Conservation (phyloP, 176 grass and related monocot genomes). For the Miscanthus lutarioriparius region DNA sequence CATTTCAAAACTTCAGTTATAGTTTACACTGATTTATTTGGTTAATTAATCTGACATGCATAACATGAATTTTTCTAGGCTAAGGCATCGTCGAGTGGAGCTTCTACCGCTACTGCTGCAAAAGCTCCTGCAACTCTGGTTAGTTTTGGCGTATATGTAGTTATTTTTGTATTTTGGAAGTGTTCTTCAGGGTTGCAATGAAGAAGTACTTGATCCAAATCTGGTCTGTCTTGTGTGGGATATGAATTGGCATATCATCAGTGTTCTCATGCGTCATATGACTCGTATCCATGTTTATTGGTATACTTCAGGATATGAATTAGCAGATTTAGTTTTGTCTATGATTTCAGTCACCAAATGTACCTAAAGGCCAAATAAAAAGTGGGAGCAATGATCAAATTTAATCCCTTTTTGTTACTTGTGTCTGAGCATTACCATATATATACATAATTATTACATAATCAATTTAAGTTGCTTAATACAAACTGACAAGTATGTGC, state of each 20-base stretch:
- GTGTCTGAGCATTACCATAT: not conserved
- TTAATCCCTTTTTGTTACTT: not conserved
- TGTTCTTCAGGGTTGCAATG: not conserved
- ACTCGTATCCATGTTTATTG: not conserved
- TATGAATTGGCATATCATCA: not conserved
- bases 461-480: not conserved
- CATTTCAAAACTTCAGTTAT: not conserved
- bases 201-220: not conserved
- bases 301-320: not conserved
- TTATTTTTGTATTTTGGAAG: slow-evolving; percentile 14
- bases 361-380: not conserved
- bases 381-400: not conserved
- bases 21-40: not conserved
- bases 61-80: slow-evolving; percentile 41
- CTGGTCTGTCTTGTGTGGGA: not conserved
- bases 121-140: slow-evolving; percentile 55
- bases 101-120: slow-evolving; percentile 51
- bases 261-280: not conserved
- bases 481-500: not conserved
- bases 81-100: slow-evolving; percentile 69
- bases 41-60: slow-evolving; percentile 6
- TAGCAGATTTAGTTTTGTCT: not conserved
- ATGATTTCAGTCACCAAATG: not conserved
- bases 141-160: not conserved
- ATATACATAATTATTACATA: not conserved